These are phyloP conservation scores for Diatrype stigma DNA, from an alignment of 2,329 filamentous ascomycete species.

Conservation along the genomic window DNA sequence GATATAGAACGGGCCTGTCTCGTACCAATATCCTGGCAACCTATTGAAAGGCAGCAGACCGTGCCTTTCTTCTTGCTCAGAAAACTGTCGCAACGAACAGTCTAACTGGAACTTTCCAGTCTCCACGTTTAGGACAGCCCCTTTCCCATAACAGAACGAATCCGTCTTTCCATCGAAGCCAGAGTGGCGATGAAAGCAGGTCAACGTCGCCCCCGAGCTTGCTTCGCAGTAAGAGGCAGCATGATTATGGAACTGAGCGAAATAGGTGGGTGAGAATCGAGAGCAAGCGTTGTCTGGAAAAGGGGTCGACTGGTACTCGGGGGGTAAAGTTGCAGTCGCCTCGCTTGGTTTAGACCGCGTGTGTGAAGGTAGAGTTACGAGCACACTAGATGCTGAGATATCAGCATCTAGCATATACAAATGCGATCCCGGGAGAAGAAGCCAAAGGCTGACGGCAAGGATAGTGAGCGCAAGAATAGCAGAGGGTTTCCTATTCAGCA, in stretches of 20 bases:
- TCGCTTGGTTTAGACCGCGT: neutral
- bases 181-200: conserved; percentile 8
- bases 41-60: conserved; percentile 4
- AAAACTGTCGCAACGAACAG: conserved; percentile 5
- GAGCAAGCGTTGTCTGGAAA: conserved; percentile 1
- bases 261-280: conserved; percentile 4
- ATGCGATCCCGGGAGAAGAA: neutral
- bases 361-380: neutral
- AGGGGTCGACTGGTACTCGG: conserved; percentile 1
- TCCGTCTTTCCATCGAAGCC: conserved; percentile 5
- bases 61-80: conserved; percentile 2
- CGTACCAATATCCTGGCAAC: conserved; percentile 9
- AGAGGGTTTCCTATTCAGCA: conserved; percentile 2
- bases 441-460: neutral
- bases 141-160: conserved; percentile 7
- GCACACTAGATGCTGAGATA: too few species aligned
- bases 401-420: too few species aligned
- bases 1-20: conserved; percentile 5
- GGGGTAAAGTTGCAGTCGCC: neutral
- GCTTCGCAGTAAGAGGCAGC: conserved; percentile 4
- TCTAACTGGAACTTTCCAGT: conserved; percentile 3
- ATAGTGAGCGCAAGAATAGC: neutral
- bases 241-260: conserved; percentile 5
- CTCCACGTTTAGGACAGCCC: conserved; percentile 2
- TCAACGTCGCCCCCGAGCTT: neutral